Base-by-base conservation (phyloP, 1,284 basidiomycete species). In the Pterulicium gracile region DNA sequence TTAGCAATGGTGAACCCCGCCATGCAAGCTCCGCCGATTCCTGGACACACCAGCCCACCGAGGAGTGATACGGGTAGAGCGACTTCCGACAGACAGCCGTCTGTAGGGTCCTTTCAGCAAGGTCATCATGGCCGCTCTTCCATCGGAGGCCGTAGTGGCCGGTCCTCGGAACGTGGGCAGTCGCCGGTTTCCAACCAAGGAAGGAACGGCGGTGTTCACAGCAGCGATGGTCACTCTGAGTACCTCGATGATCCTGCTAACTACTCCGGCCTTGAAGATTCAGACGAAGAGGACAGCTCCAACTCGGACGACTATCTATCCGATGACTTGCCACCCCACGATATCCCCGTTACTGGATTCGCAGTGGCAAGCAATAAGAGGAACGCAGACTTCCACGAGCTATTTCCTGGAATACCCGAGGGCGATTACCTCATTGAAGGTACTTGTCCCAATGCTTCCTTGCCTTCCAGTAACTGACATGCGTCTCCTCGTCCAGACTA, bases 391-490 rank as follows among this genome's bases (percentile, higher is more conserved):
- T 99, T 99, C 62, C 95, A 98, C 59, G 83, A 89, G 48, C 65
- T 97, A 55, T 98, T 98, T 63, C 77, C 80, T 3, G 79, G 67
- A 19, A 81, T 98, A 14, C 91, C 94, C 2, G 91, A 96, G 58
- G 94, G 92, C 7, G 95, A 98, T 65, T 98, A 98, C 67, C 75
- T 98, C 45, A 98, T 99, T 58, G 95, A 98, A 66, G 93, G 92
- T 91, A 58, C 54, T 73, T 53, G 18, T 43, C 34, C 7, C 7
- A 43, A 13, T 7, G 5, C 22, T 20, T 4, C 47, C 21, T 24
- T 17, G 3, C 42, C n/a, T 50, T 55, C 42, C n/a, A n/a, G n/a
- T n/a, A n/a, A n/a, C n/a, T n/a, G n/a, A n/a, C n/a, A n/a, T n/a
- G n/a, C n/a, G n/a, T n/a, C n/a, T n/a, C n/a, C n/a, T n/a, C n/a